Base-by-base conservation (phyloP, 371 early-diverging fungal species). In the Choanephora cucurbitarum region DNA sequence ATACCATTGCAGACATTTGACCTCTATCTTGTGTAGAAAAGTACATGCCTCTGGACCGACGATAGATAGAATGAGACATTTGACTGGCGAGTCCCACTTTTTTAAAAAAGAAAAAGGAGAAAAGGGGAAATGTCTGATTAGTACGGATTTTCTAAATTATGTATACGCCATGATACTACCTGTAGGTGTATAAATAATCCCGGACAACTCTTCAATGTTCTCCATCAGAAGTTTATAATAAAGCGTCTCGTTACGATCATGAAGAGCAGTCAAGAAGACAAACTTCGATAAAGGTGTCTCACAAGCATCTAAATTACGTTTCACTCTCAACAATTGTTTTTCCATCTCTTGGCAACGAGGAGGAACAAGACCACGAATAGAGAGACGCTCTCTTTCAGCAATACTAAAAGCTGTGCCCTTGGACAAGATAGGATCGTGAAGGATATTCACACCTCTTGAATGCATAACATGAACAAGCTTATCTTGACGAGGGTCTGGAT, bases 331-430 rank as follows among this genome's bases (percentile, higher is more conserved):
- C 33, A 84, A 61, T 57, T 86, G 86, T 50, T 78, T 81, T 31
- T 83, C 83, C 82, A 86, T 83, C 49, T 82, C 83, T 65, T 84
- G 84, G 32, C 79, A 74, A 33, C 86, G 77, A 60, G 84, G 84
- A 32, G 86, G 86, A 6, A 84, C 84, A 5, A 86, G 69, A 10
- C 86, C 86, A 67, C 86, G 84, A 45, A 86, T 77, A n/a, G 84
- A 80, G 32, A 86, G 72, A 45, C 86, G 73, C 46, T 86, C 86
- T 39, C 85, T 70, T 49, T 86, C 86, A 17, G 79, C 78, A 48
- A 83, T 66, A 19, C 79, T 81, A 58, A 86, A 86, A 17, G 86
- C 86, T 19, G 86, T 84, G 41, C 86, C 86, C 74, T 82, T 82
- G 33, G 80, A 80, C 8, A 82, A 66, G 10, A 82, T 54, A 2